A percentile compares a stretch with the other conserved stretches of the same genome.
Conservation (phyloP, 225 moss, liverwort and hornwort genomes). For the Sphagnum contortum region DNA sequence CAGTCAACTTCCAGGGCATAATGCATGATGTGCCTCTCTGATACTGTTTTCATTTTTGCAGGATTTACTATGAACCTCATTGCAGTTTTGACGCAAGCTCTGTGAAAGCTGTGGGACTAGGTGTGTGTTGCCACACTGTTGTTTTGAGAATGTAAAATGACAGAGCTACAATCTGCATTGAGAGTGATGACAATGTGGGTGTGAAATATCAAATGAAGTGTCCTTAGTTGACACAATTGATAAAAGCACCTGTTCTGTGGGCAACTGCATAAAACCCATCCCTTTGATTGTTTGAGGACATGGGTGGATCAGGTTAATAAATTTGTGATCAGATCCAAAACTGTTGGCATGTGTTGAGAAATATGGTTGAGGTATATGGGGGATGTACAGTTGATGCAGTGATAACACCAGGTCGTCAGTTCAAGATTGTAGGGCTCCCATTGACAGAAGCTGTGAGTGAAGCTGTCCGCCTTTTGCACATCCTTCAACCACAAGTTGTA, state of each 20-base stretch:
- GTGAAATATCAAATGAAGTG: too few relatives aligned
- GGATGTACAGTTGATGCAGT: constrained; percentile 35
- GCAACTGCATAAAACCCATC: too few relatives aligned
- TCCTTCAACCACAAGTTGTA: constrained; percentile 29
- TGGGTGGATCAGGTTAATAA: too few relatives aligned
- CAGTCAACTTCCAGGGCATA: too few relatives aligned
- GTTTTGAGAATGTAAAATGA: too few relatives aligned
- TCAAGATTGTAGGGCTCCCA: constrained; percentile 39
- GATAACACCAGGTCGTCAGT: constrained; percentile 46
- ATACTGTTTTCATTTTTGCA: constrained; percentile 3
- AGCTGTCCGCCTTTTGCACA: constrained; percentile 24
- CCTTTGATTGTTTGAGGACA: too few relatives aligned
- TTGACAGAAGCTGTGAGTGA: constrained; percentile 42
- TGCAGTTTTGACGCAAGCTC: constrained; percentile 42
- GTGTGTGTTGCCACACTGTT: constrained; percentile 4
- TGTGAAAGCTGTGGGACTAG: constrained; percentile 23
- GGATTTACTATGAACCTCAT: constrained; percentile 48
- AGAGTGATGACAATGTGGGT: too few relatives aligned
- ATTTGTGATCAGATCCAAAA: too few relatives aligned
- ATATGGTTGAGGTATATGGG: neutral
- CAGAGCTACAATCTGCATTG: too few relatives aligned
- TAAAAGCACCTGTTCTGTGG: too few relatives aligned
- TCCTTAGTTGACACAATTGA: too few relatives aligned
- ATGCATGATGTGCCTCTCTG: too few relatives aligned
- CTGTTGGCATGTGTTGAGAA: neutral